phyloP scores from a whole-genome alignment of 2,329 filamentous ascomycete genomes.

The Hypomyces rosellus region DNA sequence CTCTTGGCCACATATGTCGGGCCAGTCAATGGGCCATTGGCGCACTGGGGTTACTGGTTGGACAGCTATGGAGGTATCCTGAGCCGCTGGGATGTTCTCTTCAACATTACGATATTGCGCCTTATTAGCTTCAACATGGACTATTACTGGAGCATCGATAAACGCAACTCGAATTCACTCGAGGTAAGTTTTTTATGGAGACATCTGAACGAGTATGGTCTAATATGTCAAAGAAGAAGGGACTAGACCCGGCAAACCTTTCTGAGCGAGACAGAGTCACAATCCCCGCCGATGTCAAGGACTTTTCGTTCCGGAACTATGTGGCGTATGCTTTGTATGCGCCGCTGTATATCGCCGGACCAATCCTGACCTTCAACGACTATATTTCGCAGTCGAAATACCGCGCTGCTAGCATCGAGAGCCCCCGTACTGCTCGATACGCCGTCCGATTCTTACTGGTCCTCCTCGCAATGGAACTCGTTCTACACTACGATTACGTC shows the following conservation, averaged over 20 bases:
- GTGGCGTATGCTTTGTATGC: conserved; percentile 86
- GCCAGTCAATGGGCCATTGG: conserved; percentile 36
- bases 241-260: conserved; percentile 78
- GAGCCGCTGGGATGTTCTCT: conserved; percentile 89
- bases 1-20: conserved; percentile 51
- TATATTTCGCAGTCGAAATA: conserved; percentile 84
- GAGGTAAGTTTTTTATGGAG: conserved; percentile 58
- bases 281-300: conserved; percentile 61
- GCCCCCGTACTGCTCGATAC: conserved; percentile 68
- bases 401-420: conserved; percentile 62
- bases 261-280: conserved; percentile 83
- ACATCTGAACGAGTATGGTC: conserved; percentile 23
- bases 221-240: conserved; percentile 90
- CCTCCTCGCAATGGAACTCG: conserved; percentile 82
- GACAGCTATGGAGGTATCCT: conserved; percentile 81
- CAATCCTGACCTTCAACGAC: conserved; percentile 96
- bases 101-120: conserved; percentile 89
- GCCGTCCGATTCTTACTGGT: conserved; percentile 73
- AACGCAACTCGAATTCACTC: conserved; percentile 56
- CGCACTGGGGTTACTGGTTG: conserved; percentile 62
- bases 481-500: conserved; percentile 88
- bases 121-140: conserved; percentile 96
- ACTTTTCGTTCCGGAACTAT: conserved; percentile 82
- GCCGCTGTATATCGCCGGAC: conserved; percentile 85
- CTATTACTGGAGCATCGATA: conserved; percentile 83